These are phyloP conservation scores for Blastobotrys proliferans DNA, from an alignment of 1,139 yeast genomes.

Conservation along the genomic window DNA sequence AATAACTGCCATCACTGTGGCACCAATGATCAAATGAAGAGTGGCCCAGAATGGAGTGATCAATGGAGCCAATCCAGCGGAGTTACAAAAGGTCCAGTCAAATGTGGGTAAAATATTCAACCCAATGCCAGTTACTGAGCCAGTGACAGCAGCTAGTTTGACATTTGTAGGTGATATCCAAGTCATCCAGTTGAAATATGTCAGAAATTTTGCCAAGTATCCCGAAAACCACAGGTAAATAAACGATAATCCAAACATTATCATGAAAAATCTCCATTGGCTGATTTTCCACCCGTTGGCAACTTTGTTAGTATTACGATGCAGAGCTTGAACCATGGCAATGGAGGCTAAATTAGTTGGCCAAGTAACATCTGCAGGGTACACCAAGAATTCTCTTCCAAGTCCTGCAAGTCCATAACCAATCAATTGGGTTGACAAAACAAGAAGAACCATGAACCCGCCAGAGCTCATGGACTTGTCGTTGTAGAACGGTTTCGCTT, in stretches of 20 bases:
- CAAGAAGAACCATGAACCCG: conserved; percentile 49
- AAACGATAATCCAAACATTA: conserved; percentile 40
- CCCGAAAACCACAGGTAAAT: conserved; percentile 56
- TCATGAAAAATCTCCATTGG: conserved; percentile 44
- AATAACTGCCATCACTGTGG: conserved; percentile 41
- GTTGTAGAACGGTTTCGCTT: conserved; percentile 39
- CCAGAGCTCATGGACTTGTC: conserved; percentile 42
- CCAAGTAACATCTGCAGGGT: conserved; percentile 56
- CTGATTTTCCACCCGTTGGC: conserved; percentile 53
- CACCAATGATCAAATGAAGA: conserved; percentile 42
- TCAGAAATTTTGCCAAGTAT: conserved; percentile 46
- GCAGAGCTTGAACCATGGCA: conserved; percentile 51
- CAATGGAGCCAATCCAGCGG: conserved; percentile 35
- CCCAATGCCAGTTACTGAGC: too few relatives aligned
- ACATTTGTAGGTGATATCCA: conserved; percentile 57
- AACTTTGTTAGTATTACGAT: too few relatives aligned
- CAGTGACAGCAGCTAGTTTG: conserved; percentile 51
- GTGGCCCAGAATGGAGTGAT: conserved; percentile 46
- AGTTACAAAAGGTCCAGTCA: conserved; percentile 49
- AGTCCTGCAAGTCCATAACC: conserved; percentile 65
- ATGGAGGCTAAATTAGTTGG: conserved; percentile 51
- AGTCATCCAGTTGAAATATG: conserved; percentile 57
- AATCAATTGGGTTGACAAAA: conserved; percentile 50
- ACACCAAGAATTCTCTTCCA: conserved; percentile 51
- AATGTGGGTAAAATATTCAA: conserved; percentile 51